Evolutionary conservation across 2,329 filamentous ascomycete species (phyloP).

Genomic region (Thielaviopsis euricoi): DNA sequence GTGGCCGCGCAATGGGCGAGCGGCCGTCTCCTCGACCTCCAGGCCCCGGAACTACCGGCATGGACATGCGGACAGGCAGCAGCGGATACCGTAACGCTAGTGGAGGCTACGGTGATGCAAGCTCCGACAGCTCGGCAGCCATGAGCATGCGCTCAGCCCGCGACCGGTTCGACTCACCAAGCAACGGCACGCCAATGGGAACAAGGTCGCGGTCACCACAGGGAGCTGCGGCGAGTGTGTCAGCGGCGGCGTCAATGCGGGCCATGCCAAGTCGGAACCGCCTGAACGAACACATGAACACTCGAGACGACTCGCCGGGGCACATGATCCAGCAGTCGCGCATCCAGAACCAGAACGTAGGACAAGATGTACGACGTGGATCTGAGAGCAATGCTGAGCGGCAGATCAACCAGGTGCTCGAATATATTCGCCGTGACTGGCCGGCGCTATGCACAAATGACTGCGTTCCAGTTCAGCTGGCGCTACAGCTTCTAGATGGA

Average conservation of each 20-base stretch:
- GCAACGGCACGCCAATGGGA: constrained; percentile 3
- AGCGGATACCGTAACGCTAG: constrained; percentile 8
- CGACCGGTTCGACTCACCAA: constrained; percentile 8
- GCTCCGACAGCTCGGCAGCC: constrained; percentile 7
- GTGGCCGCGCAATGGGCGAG: constrained; percentile 7
- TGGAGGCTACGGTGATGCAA: constrained; percentile 1
- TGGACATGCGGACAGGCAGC: constrained; percentile 5
- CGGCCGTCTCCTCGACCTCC: constrained; percentile 2
- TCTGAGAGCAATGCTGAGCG: constrained; percentile 34
- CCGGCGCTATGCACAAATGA: constrained; percentile 76
- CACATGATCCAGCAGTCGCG: constrained; percentile 6
- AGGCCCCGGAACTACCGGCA: background rate
- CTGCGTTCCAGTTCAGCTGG: constrained; percentile 83
- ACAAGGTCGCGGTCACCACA: constrained; percentile 8
- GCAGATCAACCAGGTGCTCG: constrained; percentile 49
- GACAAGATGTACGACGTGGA: constrained; percentile 4
- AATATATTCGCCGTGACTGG: constrained; percentile 80
- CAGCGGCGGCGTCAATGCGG: constrained; percentile 12
- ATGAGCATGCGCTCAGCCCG: constrained; percentile 9
- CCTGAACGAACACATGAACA: constrained; percentile 11
- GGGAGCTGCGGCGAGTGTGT: background rate
- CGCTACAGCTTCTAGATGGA: constrained; percentile 83
- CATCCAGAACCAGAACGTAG: constrained; percentile 11
- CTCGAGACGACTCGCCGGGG: constrained; percentile 3
- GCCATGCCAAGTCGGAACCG: constrained; percentile 21